Evolutionary conservation across 2,329 filamentous ascomycete species (phyloP).

Genomic region (Venturiaceae sp.): DNA sequence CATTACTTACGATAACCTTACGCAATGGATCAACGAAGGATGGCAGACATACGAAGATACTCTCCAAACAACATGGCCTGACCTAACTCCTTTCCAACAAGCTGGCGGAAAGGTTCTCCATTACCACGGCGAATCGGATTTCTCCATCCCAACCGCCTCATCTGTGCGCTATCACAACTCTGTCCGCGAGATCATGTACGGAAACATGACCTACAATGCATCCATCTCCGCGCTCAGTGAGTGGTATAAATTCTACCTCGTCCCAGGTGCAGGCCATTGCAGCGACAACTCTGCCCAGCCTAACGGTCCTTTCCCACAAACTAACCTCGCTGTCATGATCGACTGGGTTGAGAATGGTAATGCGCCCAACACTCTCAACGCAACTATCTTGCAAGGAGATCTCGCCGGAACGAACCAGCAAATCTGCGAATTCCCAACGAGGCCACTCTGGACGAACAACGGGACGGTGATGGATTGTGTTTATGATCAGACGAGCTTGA

Average conservation of each 20-base stretch:
- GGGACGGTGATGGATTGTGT: conserved; percentile 25
- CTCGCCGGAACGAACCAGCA: neutral
- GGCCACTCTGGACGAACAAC: conserved; percentile 30
- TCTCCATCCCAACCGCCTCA: conserved; percentile 41
- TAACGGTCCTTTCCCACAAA: conserved; percentile 30
- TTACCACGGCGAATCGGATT: conserved; percentile 35
- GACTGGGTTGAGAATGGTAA: conserved; percentile 43
- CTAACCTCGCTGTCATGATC: conserved; percentile 37
- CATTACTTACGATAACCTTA: conserved; percentile 47
- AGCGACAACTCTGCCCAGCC: conserved; percentile 19
- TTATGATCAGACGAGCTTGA: conserved; percentile 27
- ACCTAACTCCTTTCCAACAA: conserved; percentile 6
- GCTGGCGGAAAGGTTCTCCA: conserved; percentile 11
- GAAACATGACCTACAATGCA: conserved; percentile 26
- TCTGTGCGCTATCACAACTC: conserved; percentile 47
- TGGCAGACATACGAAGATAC: conserved; percentile 39
- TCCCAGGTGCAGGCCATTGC: conserved; percentile 46
- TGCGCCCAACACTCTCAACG: conserved; percentile 34
- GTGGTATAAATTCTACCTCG: conserved; percentile 46
- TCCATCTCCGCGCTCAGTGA: conserved; percentile 33
- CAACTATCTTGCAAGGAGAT: conserved; percentile 18
- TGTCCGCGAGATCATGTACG: conserved; percentile 42
- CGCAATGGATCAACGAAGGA: conserved; percentile 43
- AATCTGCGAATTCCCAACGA: conserved; percentile 33
- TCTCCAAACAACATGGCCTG: conserved; percentile 10